These are phyloP conservation scores for Chlamydomonas eustigma DNA, from an alignment of 139 green algal species.

Conservation along the genomic window DNA sequence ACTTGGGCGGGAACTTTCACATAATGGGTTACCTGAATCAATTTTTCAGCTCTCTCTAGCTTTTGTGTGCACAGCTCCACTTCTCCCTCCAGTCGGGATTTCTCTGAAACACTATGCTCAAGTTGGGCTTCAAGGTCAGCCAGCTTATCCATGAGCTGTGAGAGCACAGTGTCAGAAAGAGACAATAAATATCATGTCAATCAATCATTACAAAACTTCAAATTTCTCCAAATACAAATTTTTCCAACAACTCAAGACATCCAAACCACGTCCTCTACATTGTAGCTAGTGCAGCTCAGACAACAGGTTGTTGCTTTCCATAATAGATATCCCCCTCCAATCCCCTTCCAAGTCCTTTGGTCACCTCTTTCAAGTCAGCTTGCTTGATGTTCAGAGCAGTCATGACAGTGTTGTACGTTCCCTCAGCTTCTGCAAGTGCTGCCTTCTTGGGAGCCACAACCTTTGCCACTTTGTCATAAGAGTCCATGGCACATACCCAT, in stretches of 20 bases:
- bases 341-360: slow-evolving; percentile 21
- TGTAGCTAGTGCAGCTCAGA: no score
- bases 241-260: neutral
- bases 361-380: slow-evolving; percentile 54
- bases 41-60: slow-evolving; percentile 68
- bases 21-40: no score
- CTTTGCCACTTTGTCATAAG: slow-evolving; percentile 75
- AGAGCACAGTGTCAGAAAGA: neutral
- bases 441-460: slow-evolving; percentile 71
- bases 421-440: slow-evolving; percentile 65
- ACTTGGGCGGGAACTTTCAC: no score
- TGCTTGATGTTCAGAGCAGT: slow-evolving; percentile 60
- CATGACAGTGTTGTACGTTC: slow-evolving; percentile 44
- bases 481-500: slow-evolving; percentile 77
- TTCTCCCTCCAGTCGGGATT: slow-evolving; percentile 43
- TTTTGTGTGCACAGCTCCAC: slow-evolving; percentile 72
- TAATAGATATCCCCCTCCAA: no score
- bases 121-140: slow-evolving; percentile 65
- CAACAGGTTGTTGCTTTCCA: no score
- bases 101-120: slow-evolving; percentile 41
- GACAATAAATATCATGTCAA: no score
- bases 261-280: neutral
- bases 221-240: no score
- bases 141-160: slow-evolving; percentile 62
- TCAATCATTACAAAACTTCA: no score